Base-by-base conservation (phyloP, 108 stramenopile species). In the Licmophora abbreviata region DNA sequence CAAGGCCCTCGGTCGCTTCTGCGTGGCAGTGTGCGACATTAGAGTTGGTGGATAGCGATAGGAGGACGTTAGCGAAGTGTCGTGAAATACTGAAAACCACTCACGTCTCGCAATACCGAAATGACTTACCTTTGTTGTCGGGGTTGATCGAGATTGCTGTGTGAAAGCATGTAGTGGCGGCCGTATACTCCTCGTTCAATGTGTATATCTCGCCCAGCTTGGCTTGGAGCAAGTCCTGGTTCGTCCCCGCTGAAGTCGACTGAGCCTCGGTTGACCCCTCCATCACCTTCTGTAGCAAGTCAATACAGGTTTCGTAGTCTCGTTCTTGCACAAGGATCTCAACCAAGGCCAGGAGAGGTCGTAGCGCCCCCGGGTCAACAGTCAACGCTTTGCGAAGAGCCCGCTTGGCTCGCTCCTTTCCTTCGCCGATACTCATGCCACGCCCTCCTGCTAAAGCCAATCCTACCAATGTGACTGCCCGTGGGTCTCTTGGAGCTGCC, bases 381-480 rank as follows among this genome's bases (percentile, higher is more conserved):
- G 65, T 46, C 26, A 92, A 51, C 0, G 89, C 89, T 44, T 81
- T 82, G 17, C 68, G 73, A 34, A 92, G 67, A 34, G 85, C 83
- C 8, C 80, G 72, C 44, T 87, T 87, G 9, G 89, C 89, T 32
- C 76, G 66, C 9, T 84, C 84, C 44, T 64, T 68, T 3, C 79
- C 81, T 32, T 81, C 68, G 31, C 44, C 52, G 15, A 63, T 58
- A 14, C 66, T 52, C 51, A 48, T 41, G n/a, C n/a, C n/a, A 24
- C 60, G 56, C 10, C 68, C 77, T 20, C 78, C 74, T 20, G 83
- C 71, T 43, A 92, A 41, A 12, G 85, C 89, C 61, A 85, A 51
- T 10, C 89, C 89, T 6, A 87, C 83, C 45, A 92, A 51, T 37
- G 89, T 80, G 1, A 83, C 61, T 14, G 89, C 83, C 38, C 83